A percentile compares a stretch with the other conserved stretches of the same genome.
Conservation (phyloP, 139 green algal species). For the Mychonastes homosphaera region DNA sequence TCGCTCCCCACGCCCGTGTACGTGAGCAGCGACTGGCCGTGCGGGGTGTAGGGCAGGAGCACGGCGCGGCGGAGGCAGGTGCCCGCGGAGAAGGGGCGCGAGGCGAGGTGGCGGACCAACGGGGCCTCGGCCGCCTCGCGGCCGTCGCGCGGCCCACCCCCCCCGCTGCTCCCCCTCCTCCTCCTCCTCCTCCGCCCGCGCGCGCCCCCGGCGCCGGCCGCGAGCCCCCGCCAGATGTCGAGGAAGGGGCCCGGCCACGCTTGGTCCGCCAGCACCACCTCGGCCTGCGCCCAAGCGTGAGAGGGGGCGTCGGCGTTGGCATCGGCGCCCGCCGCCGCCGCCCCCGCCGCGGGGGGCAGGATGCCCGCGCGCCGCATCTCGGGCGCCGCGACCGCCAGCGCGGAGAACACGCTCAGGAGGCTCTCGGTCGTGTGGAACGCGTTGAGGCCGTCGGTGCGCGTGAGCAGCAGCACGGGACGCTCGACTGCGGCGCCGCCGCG, state of each 20-base stretch:
- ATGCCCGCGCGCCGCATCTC: no score
- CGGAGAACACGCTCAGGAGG: constrained; percentile 9
- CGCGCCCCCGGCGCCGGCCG: no score
- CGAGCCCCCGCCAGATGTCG: constrained; percentile 17
- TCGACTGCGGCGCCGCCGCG: background rate
- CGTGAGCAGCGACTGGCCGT: constrained; percentile 20
- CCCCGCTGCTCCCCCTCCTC: no score
- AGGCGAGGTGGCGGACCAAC: constrained; percentile 9
- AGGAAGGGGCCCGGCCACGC: constrained; percentile 17
- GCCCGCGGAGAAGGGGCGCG: constrained; percentile 12
- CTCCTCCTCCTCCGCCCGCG: no score
- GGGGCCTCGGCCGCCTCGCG: constrained; percentile 11
- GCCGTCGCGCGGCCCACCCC: no score
- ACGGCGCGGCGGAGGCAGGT: constrained; percentile 18
- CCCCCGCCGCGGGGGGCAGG: background rate
- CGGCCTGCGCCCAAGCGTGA: background rate
- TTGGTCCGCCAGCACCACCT: constrained; percentile 28
- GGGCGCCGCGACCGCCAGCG: background rate
- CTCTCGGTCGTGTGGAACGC: constrained; percentile 19
- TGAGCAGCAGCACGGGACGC: constrained; percentile 8
- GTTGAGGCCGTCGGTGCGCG: constrained; percentile 9
- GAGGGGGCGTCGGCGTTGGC: no score
- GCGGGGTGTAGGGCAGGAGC: background rate
- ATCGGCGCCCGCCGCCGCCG: background rate
- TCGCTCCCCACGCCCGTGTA: constrained; percentile 12